A percentile compares a stretch with the other conserved stretches of the same genome.
These are phyloP conservation scores for Debaryomycetaceae sp. DNA, from an alignment of 1,139 yeast species.

Conservation along the genomic window DNA sequence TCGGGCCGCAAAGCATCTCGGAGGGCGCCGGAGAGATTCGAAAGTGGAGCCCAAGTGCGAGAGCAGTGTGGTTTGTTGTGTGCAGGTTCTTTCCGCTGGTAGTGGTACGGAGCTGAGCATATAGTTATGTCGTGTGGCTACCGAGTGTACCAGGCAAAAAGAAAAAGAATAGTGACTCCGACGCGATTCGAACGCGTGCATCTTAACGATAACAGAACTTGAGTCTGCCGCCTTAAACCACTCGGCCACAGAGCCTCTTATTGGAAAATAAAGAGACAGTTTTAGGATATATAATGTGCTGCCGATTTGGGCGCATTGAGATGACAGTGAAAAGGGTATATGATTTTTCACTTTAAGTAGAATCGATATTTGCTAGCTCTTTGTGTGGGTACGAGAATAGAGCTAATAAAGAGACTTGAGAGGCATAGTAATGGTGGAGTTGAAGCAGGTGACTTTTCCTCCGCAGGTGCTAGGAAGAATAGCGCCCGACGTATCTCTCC, in stretches of 20 bases:
- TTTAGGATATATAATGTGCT: background rate
- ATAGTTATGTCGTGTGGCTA: too few relatives aligned
- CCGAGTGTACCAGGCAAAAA: background rate
- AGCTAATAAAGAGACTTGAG: background rate
- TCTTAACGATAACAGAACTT: background rate
- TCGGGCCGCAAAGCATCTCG: background rate
- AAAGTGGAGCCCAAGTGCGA: too few relatives aligned
- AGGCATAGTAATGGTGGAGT: constrained; percentile 11
- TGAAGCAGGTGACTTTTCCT: constrained; percentile 56
- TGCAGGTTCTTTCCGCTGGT: too few relatives aligned
- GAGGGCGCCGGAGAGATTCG: background rate
- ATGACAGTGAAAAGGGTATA: background rate
- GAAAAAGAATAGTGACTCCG: background rate
- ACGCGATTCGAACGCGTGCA: background rate
- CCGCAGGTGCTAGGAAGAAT: constrained; percentile 81
- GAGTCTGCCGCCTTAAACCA: background rate
- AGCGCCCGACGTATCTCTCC: constrained; percentile 80
- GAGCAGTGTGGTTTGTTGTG: too few relatives aligned
- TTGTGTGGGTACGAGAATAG: background rate
- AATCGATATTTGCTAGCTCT: background rate
- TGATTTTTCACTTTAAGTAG: background rate
- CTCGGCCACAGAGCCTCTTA: background rate
- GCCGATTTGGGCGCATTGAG: background rate
- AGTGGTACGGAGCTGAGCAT: too few relatives aligned
- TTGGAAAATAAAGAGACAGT: background rate